Evolutionary conservation across 192 early-diverging fungal species (phyloP), one percentile per base, ranked within the genome.

Genomic region (Anaeromyces robustus): DNA sequence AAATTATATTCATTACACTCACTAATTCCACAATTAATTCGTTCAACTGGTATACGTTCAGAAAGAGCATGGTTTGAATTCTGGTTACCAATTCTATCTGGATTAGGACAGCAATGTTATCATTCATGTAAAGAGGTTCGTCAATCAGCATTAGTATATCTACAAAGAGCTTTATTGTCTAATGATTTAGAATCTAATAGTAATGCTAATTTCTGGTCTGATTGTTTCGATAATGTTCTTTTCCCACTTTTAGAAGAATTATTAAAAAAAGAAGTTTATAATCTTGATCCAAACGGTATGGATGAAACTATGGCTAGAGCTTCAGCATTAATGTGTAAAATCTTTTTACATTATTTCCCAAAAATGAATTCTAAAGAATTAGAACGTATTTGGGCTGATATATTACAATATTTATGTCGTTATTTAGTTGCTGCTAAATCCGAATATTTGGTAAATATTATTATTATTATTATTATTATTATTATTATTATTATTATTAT

Each of bases 241-340:
- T 95, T 98, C 85, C 96, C 95, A 34, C 82, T 97, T 77, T 87
- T 98, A 78, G 94, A 95, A 77, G 90, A 94, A 84, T 83, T 98
- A 22, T 86, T 95, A 83, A 89, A 93, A 26, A 91, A 92, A 0
- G 95, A 94, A 80, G 82, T 92, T 80, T 81, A 85, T 30, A 30
- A 78, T 18, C 79, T 88, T 31, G 93, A 94, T 80, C 88, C 91
- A 12, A 78, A 79, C 30, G 92, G 90, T 17, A 90, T 92, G 86
- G 93, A 93, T 32, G 94, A 94, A 85, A 93, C 93, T n/a, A 80
- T 92, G 77, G 91, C 92, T 82, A 84, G 92, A 43, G 92, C 90
- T n/a, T 86, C 86, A 0, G 91, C 86, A 5, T 83, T 94, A 80
- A 81, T 94, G 29, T 92, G 90, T 83, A 94, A 94, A 86, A 90